These are phyloP conservation scores for Camellia oleifera DNA, from an alignment of 179 eudicot species.

Conservation along the genomic window DNA sequence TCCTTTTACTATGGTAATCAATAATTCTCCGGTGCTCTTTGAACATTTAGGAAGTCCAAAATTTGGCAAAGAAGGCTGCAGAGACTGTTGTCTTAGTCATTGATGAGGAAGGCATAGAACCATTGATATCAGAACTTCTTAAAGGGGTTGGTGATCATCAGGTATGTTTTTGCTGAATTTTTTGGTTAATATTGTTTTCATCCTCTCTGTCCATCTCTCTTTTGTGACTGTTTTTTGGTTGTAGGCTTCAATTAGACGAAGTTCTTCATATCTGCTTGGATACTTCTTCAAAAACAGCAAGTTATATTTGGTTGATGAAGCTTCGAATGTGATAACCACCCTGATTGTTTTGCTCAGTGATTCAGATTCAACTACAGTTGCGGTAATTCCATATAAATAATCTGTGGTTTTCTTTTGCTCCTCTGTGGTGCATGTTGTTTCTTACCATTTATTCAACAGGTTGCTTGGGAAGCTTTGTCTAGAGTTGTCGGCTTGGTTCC, in stretches of 20 bases:
- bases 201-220: neutral
- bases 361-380: conserved; percentile 69
- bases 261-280: conserved; percentile 82
- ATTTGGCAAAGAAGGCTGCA: conserved; percentile 85
- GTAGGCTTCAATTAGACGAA: conserved; percentile 77
- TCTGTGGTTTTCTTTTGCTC: conserved; percentile 1
- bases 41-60: conserved; percentile 54
- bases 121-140: conserved; percentile 78
- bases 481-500: conserved; percentile 83
- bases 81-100: conserved; percentile 94
- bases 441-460: conserved; percentile 39
- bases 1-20: neutral
- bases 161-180: conserved; percentile 21
- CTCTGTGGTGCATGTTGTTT: conserved; percentile 11
- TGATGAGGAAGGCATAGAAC: conserved; percentile 93
- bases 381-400: conserved; percentile 43
- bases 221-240: neutral
- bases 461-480: conserved; percentile 92
- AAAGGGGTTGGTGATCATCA: conserved; percentile 67
- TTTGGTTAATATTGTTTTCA: neutral
- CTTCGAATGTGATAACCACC: conserved; percentile 83
- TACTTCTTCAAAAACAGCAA: conserved; percentile 90
- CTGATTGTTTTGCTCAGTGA: conserved; percentile 90
- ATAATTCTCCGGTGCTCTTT: conserved; percentile 9
- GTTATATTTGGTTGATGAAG: conserved; percentile 90